phyloP scores from a whole-genome alignment of 2,329 filamentous ascomycete genomes.

The Nothomitra cinnamomea region DNA sequence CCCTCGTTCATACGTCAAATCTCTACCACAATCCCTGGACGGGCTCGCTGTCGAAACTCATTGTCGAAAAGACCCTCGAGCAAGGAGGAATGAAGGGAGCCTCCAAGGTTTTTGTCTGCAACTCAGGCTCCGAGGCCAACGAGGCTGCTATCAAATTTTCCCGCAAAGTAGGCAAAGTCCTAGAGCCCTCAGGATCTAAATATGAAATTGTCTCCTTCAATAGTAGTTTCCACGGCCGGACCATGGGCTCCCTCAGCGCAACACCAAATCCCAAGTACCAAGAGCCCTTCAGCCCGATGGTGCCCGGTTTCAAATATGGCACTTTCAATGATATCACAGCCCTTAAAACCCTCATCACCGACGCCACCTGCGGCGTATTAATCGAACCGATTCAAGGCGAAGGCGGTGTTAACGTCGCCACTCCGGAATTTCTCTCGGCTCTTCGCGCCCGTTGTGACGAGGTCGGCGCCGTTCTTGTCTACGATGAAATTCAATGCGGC shows the following conservation, averaged over 20 bases:
- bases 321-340: slow-evolving; percentile 65
- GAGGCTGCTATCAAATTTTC: slow-evolving; percentile 97
- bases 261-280: slow-evolving; percentile 98
- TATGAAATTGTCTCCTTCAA: slow-evolving; percentile 79
- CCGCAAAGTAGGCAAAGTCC: slow-evolving; percentile 67
- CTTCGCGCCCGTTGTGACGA: slow-evolving; percentile 73
- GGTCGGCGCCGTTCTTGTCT: slow-evolving; percentile 77
- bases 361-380: slow-evolving; percentile 82
- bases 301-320: slow-evolving; percentile 81
- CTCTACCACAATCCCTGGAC: slow-evolving; percentile 97
- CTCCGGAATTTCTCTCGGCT: slow-evolving; percentile 64
- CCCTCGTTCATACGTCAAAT: slow-evolving; percentile 82
- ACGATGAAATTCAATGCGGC: slow-evolving; percentile 96
- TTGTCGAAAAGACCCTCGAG: slow-evolving; percentile 65
- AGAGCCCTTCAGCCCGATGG: slow-evolving; percentile 83
- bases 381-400: slow-evolving; percentile 96
- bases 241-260: slow-evolving; percentile 87
- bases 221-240: slow-evolving; percentile 87
- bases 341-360: slow-evolving; percentile 58
- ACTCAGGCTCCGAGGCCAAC: slow-evolving; percentile 93
- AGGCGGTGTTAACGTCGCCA: slow-evolving; percentile 75
- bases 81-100: slow-evolving; percentile 72
- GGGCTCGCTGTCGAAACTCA: slow-evolving; percentile 66
- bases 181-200: slow-evolving; percentile 57
- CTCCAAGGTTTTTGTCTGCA: slow-evolving; percentile 75